Evolutionary conservation across 768 basidiomycete species (phyloP), one percentile per base, ranked within the genome.

Genomic region (Lactarius evosmus): DNA sequence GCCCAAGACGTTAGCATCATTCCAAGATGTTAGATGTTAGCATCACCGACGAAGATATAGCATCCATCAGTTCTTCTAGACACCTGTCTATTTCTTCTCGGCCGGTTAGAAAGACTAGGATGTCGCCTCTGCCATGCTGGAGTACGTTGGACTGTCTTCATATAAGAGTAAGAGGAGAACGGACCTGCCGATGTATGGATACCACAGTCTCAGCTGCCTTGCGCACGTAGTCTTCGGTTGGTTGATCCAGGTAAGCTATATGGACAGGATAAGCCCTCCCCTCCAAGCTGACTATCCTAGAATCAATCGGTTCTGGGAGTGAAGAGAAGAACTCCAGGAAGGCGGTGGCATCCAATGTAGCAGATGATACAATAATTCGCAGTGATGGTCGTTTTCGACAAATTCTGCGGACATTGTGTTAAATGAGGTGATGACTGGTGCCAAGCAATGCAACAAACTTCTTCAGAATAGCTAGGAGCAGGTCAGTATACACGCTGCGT

Each of bases 261-360:
- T 99, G 92, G 3, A 99, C 95, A 2, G 97, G 96, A 74, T 88
- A 97, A 84, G 93, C 89, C 25, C 95, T 83, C 7, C 97, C 97
- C 75, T 98, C 95, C 36, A 98, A 77, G 71, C 90, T 92, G 69
- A 98, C 82, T 63, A 98, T 89, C 2, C 83, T 86, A 0, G 91
- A 90, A 62, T 92, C 93, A 62, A 85, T 82, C 2, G 80, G 69
- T n/a, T 80, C 78, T 19, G 78, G 80, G 22, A 82, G 82, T 1
- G 84, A 78, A 34, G 87, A 85, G 75, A 99, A 99, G 74, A 95
- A 98, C 58, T 95, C 88, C 41, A 88, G 76, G 72, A 99, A 95
- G 8, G 88, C 85, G 34, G 84, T 82, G 25, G 96, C 96, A 72
- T 99, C 97, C 29, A 99, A 85, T 0, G 97, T 99, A 3, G 97